phyloP scores from a whole-genome alignment of 768 basidiomycete genomes.

The Russula brevipes region DNA sequence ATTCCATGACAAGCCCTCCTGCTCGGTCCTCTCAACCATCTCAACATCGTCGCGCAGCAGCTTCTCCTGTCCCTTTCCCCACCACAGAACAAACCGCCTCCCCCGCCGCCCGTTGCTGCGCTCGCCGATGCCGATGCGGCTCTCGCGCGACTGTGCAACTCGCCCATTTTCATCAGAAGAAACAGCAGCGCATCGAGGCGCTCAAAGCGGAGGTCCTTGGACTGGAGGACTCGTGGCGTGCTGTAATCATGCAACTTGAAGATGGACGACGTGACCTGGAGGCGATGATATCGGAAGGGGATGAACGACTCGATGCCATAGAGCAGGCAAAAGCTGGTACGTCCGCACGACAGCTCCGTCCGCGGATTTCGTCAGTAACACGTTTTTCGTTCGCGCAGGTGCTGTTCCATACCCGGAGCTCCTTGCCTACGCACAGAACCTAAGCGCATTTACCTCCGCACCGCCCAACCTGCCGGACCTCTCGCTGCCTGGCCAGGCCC shows the following conservation, averaged over 20 bases:
- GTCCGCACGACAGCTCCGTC: slow-evolving; percentile 20
- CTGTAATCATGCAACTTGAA: slow-evolving; percentile 60
- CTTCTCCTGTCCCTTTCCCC: slow-evolving; percentile 74
- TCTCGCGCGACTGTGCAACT: slow-evolving; percentile 62
- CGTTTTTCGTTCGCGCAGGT: slow-evolving; percentile 37
- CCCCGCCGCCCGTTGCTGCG: slow-evolving; percentile 49
- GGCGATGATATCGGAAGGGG: slow-evolving; percentile 67
- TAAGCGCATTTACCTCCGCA: slow-evolving; percentile 82
- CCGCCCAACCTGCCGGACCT: slow-evolving; percentile 84
- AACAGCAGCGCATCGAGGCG: slow-evolving; percentile 67
- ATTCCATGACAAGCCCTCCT: slow-evolving; percentile 60
- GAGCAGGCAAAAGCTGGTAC: slow-evolving; percentile 68
- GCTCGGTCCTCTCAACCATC: slow-evolving; percentile 55
- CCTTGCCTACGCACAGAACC: slow-evolving; percentile 76
- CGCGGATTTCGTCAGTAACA: background rate
- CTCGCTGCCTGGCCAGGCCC: slow-evolving; percentile 61
- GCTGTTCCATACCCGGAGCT: slow-evolving; percentile 80
- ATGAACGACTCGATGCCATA: slow-evolving; percentile 63
- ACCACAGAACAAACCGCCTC: slow-evolving; percentile 55
- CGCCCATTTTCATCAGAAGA: slow-evolving; percentile 67
- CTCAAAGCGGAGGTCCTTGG: slow-evolving; percentile 65
- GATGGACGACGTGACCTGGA: slow-evolving; percentile 65
- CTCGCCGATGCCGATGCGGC: slow-evolving; percentile 60
- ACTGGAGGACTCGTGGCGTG: slow-evolving; percentile 62
- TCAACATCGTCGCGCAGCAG: slow-evolving; percentile 61